Percentiles rank a stretch among this genome's conserved stretches.
These are phyloP conservation scores for Arthromyces matolae DNA, from an alignment of 768 basidiomycete genomes.

Conservation along the genomic window DNA sequence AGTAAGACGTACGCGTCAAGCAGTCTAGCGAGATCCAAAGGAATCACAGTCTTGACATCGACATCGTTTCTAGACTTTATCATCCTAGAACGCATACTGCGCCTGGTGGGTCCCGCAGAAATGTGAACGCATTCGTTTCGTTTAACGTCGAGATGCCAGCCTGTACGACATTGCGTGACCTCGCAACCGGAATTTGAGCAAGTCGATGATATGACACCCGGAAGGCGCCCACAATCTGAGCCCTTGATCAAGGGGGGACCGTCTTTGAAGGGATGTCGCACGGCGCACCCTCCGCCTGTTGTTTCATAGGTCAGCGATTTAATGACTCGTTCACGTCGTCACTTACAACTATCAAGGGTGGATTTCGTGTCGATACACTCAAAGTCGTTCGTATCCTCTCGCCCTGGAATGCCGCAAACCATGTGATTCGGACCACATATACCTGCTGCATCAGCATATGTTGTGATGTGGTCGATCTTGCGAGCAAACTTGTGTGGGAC, in stretches of 20 bases:
- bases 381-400: slow-evolving; percentile 24
- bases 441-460: slow-evolving; percentile 27
- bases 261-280: slow-evolving; percentile 31
- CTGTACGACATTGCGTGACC: slow-evolving; percentile 24
- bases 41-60: slow-evolving; percentile 9
- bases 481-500: slow-evolving; percentile 22
- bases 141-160: slow-evolving; percentile 23
- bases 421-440: slow-evolving; percentile 26
- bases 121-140: slow-evolving; percentile 19
- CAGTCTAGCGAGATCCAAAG: slow-evolving; percentile 16
- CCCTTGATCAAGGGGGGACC: slow-evolving; percentile 14
- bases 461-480: slow-evolving; percentile 17
- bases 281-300: slow-evolving; percentile 40
- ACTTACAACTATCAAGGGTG: slow-evolving; percentile 39
- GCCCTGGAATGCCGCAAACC: slow-evolving; percentile 37
- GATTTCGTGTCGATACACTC: slow-evolving; percentile 37
- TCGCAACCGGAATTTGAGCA: slow-evolving; percentile 27
- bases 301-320: neutral
- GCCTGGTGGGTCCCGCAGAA: slow-evolving; percentile 5
- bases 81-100: slow-evolving; percentile 14
- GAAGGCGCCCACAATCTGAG: slow-evolving; percentile 27
- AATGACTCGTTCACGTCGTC: neutral
- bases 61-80: slow-evolving; percentile 12
- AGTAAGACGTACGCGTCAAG: slow-evolving; percentile 18
- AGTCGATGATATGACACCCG: slow-evolving; percentile 20